Evolutionary conservation across 164 flowering plant genomes (phyloP).

Genomic region (Houttuynia cordata): DNA sequence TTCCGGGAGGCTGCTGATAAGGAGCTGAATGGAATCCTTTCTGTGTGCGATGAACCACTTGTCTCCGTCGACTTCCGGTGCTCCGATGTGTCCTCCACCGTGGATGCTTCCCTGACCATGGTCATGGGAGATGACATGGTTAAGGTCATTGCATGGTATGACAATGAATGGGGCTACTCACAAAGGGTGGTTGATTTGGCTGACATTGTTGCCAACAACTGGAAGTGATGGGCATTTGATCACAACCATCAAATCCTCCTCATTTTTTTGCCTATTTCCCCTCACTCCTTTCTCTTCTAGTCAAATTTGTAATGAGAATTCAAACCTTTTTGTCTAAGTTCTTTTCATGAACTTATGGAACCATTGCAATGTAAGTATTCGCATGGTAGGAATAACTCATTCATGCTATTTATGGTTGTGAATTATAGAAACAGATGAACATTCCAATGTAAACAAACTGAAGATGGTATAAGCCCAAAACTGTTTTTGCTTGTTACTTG

Average conservation of each 20-base stretch:
- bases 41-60: conserved; percentile 86
- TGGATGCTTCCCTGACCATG: conserved; percentile 80
- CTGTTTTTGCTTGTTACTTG: too few species aligned
- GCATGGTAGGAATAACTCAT: background rate
- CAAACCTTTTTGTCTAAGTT: conserved; percentile 2
- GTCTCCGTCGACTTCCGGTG: conserved; percentile 84
- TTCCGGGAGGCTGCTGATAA: conserved; percentile 77
- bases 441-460: too few species aligned
- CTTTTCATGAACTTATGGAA: background rate
- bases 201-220: conserved; percentile 77
- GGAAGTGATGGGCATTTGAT: conserved; percentile 39
- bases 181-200: conserved; percentile 93
- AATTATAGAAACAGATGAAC: too few species aligned
- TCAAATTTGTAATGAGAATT: conserved; percentile 8
- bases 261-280: background rate
- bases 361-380: background rate
- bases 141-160: conserved; percentile 96
- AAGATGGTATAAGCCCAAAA: too few species aligned
- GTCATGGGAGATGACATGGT: conserved; percentile 99
- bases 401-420: background rate
- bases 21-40: conserved; percentile 70
- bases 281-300: background rate
- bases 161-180: conserved; percentile 97
- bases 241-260: background rate
- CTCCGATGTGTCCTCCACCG: conserved; percentile 81